Percentiles rank a stretch among this genome's conserved stretches.
Evolutionary conservation across 805 yeast species (phyloP).

Genomic region (Hanseniaspora occidentalis): DNA sequence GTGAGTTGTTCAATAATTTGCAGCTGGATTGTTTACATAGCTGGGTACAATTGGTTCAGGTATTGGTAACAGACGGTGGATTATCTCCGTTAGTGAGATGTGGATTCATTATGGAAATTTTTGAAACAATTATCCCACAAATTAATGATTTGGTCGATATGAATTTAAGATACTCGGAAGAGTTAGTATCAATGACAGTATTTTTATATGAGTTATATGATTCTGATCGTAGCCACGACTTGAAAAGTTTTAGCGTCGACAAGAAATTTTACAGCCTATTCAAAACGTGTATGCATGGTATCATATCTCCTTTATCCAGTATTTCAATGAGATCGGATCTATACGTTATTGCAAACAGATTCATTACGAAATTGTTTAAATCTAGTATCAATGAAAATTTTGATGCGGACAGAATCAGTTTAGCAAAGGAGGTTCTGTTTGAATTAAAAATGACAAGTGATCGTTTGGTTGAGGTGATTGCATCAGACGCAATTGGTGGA

Average conservation of each 20-base stretch:
- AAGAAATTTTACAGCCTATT: slow-evolving; percentile 58
- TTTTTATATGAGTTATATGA: slow-evolving; percentile 54
- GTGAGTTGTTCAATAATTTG: slow-evolving; percentile 33
- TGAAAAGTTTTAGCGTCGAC: slow-evolving; percentile 27
- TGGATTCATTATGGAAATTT: slow-evolving; percentile 60
- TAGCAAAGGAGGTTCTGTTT: slow-evolving; percentile 36
- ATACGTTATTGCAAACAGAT: slow-evolving; percentile 60
- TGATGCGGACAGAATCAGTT: slow-evolving; percentile 5
- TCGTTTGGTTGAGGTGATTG: slow-evolving; percentile 48
- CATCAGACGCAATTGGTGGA: slow-evolving; percentile 69
- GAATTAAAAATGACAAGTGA: slow-evolving; percentile 48
- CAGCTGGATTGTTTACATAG: slow-evolving; percentile 60
- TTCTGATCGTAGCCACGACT: slow-evolving; percentile 26
- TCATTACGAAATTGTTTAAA: slow-evolving; percentile 37
- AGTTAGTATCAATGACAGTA: slow-evolving; percentile 64
- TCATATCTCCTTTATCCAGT: slow-evolving; percentile 57
- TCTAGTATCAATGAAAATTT: slow-evolving; percentile 19
- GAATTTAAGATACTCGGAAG: slow-evolving; percentile 58
- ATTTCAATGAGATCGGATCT: slow-evolving; percentile 63
- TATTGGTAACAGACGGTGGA: slow-evolving; percentile 53
- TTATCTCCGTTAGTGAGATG: slow-evolving; percentile 34
- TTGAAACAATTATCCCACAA: slow-evolving; percentile 65
- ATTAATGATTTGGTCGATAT: slow-evolving; percentile 60
- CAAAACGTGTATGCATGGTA: slow-evolving; percentile 61
- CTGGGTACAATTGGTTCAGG: slow-evolving; percentile 74